Base-by-base conservation (phyloP, 192 early-diverging fungal species). In the Backusella australiensis region DNA sequence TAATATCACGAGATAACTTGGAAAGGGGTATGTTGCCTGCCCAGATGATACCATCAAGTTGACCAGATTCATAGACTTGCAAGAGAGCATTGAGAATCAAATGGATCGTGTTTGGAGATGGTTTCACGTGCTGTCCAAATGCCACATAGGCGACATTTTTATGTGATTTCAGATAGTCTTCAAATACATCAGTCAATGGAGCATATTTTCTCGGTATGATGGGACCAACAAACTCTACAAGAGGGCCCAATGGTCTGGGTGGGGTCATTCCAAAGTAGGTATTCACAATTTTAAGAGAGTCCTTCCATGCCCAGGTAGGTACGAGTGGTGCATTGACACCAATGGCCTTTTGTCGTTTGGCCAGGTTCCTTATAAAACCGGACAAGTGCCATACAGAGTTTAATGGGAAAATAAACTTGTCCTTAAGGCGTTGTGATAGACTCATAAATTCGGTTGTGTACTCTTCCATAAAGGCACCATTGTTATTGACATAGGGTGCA, bases 11-110 rank as follows among this genome's bases (percentile, higher is more conserved):
- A 8, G 68, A 17, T 23, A 69, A 69, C n/a, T 34, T 12, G 14
- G 11, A 3, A n/a, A 5, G 21, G 0, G 68, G 21, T 3, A 23
- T 38, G 6, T 17, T 12, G 6, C 53, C 65, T 14, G 79, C 39
- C 84, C 84, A 85, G 12, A 85, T 65, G 4, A 82, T 68, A 8
- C 78, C 83, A 69, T 84, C 83, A 35, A 82, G 11, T 12, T 42
- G 41, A 12, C 78, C 68, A 1, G n/a, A 29, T 38, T 85, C 67
- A 0, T 80, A 19, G 1, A 63, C 29, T 23, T 77, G 67, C 14
- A 78, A 5, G 8, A 80, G 19, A 0, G 81, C 56, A 29, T 77
- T 75, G 17, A 80, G 52, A 12, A 85, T 17, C 17, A 74, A 69
- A 41, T 35, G 19, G 19, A 67, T 39, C 2, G 75, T 75, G 21